Conservation (phyloP, 495 filamentous ascomycete genomes). For the Xylaria nigripes region DNA sequence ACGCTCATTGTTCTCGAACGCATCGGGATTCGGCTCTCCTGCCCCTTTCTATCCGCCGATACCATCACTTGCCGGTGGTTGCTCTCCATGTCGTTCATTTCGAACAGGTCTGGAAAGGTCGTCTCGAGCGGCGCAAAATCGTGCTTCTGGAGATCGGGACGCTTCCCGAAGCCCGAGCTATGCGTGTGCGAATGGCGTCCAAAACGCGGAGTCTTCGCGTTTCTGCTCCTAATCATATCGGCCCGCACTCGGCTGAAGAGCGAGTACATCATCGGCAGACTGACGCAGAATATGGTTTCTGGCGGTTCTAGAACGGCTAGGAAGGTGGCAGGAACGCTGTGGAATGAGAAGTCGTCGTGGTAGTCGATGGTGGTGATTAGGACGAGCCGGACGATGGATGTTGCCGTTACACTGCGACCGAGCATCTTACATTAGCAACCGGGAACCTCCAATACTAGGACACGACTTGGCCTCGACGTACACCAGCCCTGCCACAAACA, state of each 20-base stretch:
- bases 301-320: constrained; percentile 5
- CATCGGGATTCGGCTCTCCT: not conserved
- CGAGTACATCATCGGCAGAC: constrained; percentile 10
- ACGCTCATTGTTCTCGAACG: not conserved
- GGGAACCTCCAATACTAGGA: not conserved
- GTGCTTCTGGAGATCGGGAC: not conserved
- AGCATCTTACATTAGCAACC: not conserved
- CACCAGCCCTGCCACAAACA: constrained; percentile 6
- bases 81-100: constrained; percentile 5
- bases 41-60: not conserved
- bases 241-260: not conserved
- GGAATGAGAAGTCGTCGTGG: constrained; percentile 10
- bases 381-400: constrained; percentile 6
- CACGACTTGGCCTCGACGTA: not conserved
- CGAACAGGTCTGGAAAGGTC: constrained; percentile 2
- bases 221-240: not conserved
- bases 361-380: constrained; percentile 10
- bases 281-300: constrained; percentile 5
- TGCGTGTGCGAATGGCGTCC: constrained; percentile 1
- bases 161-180: constrained; percentile 1
- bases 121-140: constrained; percentile 5
- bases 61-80: constrained; percentile 1
- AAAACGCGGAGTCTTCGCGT: not conserved
- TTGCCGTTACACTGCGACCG: constrained; percentile 2
- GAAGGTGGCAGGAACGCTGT: constrained; percentile 6